Evolutionary conservation across 331 rosid genomes (phyloP).

Genomic region (Rhamnella rubrinervis): DNA sequence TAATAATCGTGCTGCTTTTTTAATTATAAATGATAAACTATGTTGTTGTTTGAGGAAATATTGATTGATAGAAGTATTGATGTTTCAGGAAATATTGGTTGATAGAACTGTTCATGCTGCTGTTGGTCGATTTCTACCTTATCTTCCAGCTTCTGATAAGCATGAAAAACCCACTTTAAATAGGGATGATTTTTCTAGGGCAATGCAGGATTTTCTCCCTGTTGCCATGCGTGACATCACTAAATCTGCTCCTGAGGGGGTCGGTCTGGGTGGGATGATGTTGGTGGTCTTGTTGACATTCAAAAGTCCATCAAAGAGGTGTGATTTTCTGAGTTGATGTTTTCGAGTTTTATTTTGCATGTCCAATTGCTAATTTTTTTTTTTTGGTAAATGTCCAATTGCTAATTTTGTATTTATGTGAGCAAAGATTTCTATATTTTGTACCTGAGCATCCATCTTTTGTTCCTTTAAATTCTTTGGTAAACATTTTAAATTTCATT

Average conservation of each 20-base stretch:
- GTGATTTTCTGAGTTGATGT: no score
- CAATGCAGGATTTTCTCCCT: constrained; percentile 91
- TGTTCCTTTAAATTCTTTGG: background rate
- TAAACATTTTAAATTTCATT: no score
- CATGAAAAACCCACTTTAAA: constrained; percentile 61
- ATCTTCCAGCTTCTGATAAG: constrained; percentile 34
- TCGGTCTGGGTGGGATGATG: constrained; percentile 94
- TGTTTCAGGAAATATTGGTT: constrained; percentile 82
- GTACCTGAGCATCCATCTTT: background rate
- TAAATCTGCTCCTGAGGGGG: constrained; percentile 69
- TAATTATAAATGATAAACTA: background rate
- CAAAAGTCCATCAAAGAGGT: constrained; percentile 86
- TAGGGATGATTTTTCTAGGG: constrained; percentile 73
- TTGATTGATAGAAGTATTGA: background rate
- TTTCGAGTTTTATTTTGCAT: background rate
- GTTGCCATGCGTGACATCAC: constrained; percentile 94
- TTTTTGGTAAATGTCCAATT: no score
- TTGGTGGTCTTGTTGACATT: constrained; percentile 89
- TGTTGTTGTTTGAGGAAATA: background rate
- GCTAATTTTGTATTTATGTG: background rate
- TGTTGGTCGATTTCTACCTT: constrained; percentile 68
- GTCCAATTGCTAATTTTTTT: no score
- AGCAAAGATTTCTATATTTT: background rate
- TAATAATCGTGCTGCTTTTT: no score
- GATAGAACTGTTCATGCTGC: constrained; percentile 95